Conservation (phyloP, 1,139 yeast species). For the Komagataea norvegica region DNA sequence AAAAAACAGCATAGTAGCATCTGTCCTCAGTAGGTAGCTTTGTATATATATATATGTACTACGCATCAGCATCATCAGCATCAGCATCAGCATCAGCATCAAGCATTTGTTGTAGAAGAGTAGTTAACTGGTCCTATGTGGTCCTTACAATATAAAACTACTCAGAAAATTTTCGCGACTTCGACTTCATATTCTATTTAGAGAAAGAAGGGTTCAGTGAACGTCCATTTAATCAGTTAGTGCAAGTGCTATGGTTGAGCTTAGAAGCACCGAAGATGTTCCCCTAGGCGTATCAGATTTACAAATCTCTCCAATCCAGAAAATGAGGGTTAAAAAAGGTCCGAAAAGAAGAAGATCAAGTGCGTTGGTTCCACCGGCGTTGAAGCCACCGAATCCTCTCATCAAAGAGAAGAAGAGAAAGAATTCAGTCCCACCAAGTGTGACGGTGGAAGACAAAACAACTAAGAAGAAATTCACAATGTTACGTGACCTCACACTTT, state of each 20-base stretch:
- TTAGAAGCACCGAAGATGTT: slow-evolving; percentile 1
- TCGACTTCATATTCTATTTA: too few species aligned
- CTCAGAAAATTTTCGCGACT: slow-evolving; percentile 3
- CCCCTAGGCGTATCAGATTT: slow-evolving; percentile 4
- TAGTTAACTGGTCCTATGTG: too few species aligned
- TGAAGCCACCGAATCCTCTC: slow-evolving; percentile 6
- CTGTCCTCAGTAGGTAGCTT: slow-evolving; percentile 2
- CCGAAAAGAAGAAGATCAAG: slow-evolving; percentile 34
- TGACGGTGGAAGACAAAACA: slow-evolving; percentile 27
- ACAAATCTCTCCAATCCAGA: slow-evolving; percentile 2
- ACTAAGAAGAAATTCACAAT: slow-evolving; percentile 36
- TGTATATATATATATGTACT: too few species aligned
- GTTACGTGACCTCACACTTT: slow-evolving; percentile 50
- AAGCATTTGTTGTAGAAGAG: too few species aligned
- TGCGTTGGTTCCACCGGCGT: slow-evolving; percentile 20
- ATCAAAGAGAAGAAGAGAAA: slow-evolving; percentile 39
- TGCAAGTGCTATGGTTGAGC: too few species aligned
- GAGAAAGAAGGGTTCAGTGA: too few species aligned
- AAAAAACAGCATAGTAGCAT: slow-evolving; percentile 3
- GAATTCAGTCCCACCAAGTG: slow-evolving; percentile 31
- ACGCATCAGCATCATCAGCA: too few species aligned
- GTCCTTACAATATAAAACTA: too few species aligned
- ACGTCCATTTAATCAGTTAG: too few species aligned
- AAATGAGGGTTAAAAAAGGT: not conserved
- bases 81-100: too few species aligned